phyloP scores from a whole-genome alignment of 1,284 basidiomycete species.

The Fomitopsis palustris region DNA sequence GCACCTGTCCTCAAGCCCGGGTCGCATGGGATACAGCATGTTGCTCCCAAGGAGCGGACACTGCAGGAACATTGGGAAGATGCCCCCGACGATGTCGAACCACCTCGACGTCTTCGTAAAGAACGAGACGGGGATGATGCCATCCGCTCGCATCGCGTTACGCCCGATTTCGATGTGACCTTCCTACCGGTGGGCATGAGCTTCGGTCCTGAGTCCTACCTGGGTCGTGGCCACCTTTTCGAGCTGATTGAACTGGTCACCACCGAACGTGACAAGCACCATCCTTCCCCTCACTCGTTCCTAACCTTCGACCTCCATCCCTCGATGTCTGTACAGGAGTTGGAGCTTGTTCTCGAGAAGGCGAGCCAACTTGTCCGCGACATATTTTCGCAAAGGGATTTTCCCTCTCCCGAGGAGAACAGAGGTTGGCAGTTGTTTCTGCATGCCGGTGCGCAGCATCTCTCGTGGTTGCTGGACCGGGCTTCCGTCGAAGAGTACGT shows the following conservation, averaged over 20 bases:
- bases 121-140: neutral
- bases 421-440: conserved; percentile 21
- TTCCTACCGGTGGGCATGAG: conserved; percentile 47
- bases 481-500: conserved; percentile 11
- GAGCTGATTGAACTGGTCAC: conserved; percentile 43
- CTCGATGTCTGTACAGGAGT: conserved; percentile 19
- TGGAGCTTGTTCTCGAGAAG: conserved; percentile 17
- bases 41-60: neutral
- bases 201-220: conserved; percentile 47
- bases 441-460: conserved; percentile 21
- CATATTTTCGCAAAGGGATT: conserved; percentile 36
- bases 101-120: conserved; percentile 1
- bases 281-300: conserved; percentile 11
- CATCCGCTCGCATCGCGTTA: conserved; percentile 23
- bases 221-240: conserved; percentile 53
- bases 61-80: conserved; percentile 16
- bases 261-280: conserved; percentile 10
- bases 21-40: neutral
- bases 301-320: conserved; percentile 17
- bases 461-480: conserved; percentile 23
- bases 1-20: neutral
- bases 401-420: conserved; percentile 30
- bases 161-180: conserved; percentile 46
- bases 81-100: conserved; percentile 8
- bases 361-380: conserved; percentile 20